Evolutionary conservation across 805 yeast species (phyloP), one percentile per base, ranked within the genome.

Genomic region (Wickerhamiella azyma): DNA sequence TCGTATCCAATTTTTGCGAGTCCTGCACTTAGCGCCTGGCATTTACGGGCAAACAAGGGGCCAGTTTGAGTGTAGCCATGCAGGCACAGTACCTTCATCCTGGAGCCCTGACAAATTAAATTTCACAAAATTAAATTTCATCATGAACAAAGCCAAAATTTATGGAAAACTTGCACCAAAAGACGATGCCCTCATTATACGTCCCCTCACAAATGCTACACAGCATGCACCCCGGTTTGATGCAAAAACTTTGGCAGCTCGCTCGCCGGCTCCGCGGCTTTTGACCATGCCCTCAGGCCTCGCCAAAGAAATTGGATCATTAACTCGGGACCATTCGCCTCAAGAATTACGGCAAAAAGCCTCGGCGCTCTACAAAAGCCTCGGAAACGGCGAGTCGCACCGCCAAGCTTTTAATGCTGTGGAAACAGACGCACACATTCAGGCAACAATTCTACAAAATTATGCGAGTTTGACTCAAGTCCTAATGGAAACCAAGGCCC

Each of bases 61-160:
- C 89, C 89, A 51, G 79, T 81, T 68, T 89, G 95, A 13, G 88
- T 54, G 51, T 53, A 58, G 0, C 98, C 97, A 53, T 89, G 98
- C 26, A 92, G 66, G 63, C 92, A 89, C n/a, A 89, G 67, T 24
- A 89, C 69, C 54, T 77, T 78, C 40, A 53, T 55, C 1, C 1
- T 13, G 2, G 14, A 36, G n/a, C n/a, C n/a, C 21, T 17, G 16
- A 16, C 35, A 26, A 24, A 14, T 24, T 26, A 39, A 18, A 5
- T 36, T 39, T 39, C 10, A 21, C 45, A 39, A 18, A 5, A 29
- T 39, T 39, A 3, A 21, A 42, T 18, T 32, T 11, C 9, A 3
- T 3, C 11, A 30, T 30, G 33, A 30, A 30, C 14, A 11, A n/a
- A n/a, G 8, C 33, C 33, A n/a, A 13, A 14, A 24, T 38, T 18